Conservation (phyloP, 2,329 filamentous ascomycete species). For the Penicillium sp. region DNA sequence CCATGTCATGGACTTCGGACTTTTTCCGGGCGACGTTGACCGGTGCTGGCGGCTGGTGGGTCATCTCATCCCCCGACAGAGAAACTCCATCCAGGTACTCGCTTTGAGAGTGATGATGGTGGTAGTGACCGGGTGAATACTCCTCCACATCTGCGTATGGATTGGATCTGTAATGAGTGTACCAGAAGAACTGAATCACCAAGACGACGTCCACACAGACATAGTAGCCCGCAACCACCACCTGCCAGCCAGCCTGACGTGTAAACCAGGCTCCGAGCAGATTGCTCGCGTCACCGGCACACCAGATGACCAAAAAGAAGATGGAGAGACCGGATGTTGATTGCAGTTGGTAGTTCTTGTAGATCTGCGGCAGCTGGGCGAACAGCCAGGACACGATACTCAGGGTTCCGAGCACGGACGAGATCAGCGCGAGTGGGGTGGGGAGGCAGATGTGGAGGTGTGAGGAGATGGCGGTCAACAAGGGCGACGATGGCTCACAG, state of each 20-base stretch:
- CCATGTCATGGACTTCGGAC: conserved; percentile 26
- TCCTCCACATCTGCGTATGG: conserved; percentile 36
- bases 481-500: conserved; percentile 55
- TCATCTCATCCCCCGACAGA: conserved; percentile 28
- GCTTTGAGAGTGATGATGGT: conserved; percentile 23
- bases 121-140: conserved; percentile 24
- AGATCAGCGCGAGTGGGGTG: conserved; percentile 56
- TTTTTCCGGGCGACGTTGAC: conserved; percentile 16
- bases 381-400: conserved; percentile 65
- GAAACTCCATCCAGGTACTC: conserved; percentile 35
- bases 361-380: conserved; percentile 63
- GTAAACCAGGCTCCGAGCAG: conserved; percentile 58
- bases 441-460: conserved; percentile 59
- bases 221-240: conserved; percentile 60
- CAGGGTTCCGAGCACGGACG: conserved; percentile 53
- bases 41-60: conserved; percentile 11
- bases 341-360: conserved; percentile 59
- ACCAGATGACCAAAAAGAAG: conserved; percentile 62
- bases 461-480: conserved; percentile 53
- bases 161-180: conserved; percentile 49
- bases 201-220: conserved; percentile 59
- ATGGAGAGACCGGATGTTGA: conserved; percentile 61
- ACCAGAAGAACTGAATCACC: conserved; percentile 61
- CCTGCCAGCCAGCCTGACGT: conserved; percentile 60
- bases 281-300: conserved; percentile 59